phyloP scores from a whole-genome alignment of 768 basidiomycete species.

The Leccinum fibrillosum region DNA sequence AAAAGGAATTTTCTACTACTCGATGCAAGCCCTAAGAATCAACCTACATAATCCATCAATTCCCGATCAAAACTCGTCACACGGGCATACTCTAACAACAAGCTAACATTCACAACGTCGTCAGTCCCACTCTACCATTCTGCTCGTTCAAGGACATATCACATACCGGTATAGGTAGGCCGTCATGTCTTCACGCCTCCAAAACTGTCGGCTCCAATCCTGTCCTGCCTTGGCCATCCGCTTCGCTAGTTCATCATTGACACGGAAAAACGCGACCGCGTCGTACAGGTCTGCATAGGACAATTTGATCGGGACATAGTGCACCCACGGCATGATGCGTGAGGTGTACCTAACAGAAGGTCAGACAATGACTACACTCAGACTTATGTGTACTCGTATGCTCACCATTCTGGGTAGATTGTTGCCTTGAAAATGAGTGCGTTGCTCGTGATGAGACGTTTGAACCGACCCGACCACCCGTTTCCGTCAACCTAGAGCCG shows the following conservation, averaged over 20 bases:
- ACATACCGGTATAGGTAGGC: constrained; percentile 58
- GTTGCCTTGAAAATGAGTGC: too few relatives aligned
- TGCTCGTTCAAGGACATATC: accelerated
- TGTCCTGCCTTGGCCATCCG: constrained; percentile 56
- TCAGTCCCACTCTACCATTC: background rate
- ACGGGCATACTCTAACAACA: constrained; percentile 54
- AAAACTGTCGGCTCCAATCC: constrained; percentile 54
- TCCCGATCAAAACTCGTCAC: constrained; percentile 47
- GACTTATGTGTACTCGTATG: too few relatives aligned
- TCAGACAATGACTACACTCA: background rate
- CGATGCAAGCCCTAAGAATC: too few relatives aligned
- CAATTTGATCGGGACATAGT: constrained; percentile 68
- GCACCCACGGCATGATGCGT: constrained; percentile 64
- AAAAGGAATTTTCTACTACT: too few relatives aligned
- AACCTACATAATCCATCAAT: constrained; percentile 35
- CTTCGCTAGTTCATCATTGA: constrained; percentile 56
- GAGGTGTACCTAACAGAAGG: constrained; percentile 44
- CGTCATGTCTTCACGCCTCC: constrained; percentile 58
- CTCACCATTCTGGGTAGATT: too few relatives aligned
- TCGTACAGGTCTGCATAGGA: constrained; percentile 71
- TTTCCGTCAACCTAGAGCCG: constrained; percentile 39
- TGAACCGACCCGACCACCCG: too few relatives aligned
- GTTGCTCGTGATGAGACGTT: too few relatives aligned
- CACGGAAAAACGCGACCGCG: constrained; percentile 68
- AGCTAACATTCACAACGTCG: constrained; percentile 23